Evolutionary conservation across 2,329 filamentous ascomycete genomes (phyloP).

Genomic region (Coniochaeta ligniaria): DNA sequence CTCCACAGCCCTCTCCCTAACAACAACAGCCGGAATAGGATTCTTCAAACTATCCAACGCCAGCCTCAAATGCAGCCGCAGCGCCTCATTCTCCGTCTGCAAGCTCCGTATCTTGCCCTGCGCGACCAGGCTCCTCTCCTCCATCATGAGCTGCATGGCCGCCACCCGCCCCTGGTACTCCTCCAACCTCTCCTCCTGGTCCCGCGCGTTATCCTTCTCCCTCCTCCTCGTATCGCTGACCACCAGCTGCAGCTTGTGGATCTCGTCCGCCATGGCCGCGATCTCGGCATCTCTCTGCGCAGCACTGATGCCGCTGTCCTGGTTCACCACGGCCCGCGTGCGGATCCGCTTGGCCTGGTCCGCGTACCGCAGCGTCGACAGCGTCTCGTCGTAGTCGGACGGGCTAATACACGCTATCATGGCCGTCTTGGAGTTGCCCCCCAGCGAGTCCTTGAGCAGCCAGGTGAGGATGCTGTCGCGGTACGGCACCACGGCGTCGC

Average conservation of each 20-base stretch:
- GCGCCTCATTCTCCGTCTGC: constrained; percentile 82
- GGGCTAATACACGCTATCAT: constrained; percentile 99
- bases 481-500: constrained; percentile 76
- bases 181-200: constrained; percentile 78
- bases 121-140: constrained; percentile 81
- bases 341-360: constrained; percentile 97
- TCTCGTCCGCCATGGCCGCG: constrained; percentile 89
- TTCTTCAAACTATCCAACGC: constrained; percentile 84
- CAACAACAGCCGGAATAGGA: constrained; percentile 63
- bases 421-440: constrained; percentile 95
- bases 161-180: constrained; percentile 90
- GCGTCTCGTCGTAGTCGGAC: constrained; percentile 92
- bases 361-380: constrained; percentile 92
- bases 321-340: constrained; percentile 89
- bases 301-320: constrained; percentile 79
- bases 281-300: constrained; percentile 95
- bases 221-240: constrained; percentile 57
- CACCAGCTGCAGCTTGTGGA: constrained; percentile 74
- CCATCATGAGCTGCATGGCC: constrained; percentile 91
- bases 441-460: constrained; percentile 91
- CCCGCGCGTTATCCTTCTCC: constrained; percentile 65
- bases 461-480: constrained; percentile 78
- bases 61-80: constrained; percentile 80
- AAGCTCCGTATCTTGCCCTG: constrained; percentile 91
- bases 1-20: constrained; percentile 13